A percentile compares a stretch with the other conserved stretches of the same genome.
Evolutionary conservation across 148 eudicot species (phyloP).

Genomic region (Heliamphora exappendiculata): DNA sequence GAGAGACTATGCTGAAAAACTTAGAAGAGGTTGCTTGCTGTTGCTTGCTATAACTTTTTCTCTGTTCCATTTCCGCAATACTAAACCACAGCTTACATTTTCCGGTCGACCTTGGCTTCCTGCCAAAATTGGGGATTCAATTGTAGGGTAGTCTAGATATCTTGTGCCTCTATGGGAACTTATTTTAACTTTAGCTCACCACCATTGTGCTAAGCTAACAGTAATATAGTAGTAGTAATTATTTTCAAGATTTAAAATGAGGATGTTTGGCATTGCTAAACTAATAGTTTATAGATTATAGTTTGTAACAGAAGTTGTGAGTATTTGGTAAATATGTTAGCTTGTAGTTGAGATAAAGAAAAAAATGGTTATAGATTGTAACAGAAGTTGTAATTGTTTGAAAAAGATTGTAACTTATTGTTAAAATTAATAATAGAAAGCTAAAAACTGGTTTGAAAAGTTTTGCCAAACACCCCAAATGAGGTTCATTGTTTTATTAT

Average conservation of each 20-base stretch:
- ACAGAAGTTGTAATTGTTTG: too few species aligned
- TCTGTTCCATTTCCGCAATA: neutral
- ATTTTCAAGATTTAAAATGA: neutral
- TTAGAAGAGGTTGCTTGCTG: conserved; percentile 61
- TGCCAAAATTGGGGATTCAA: neutral
- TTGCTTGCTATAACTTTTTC: conserved; percentile 1
- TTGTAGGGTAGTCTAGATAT: neutral
- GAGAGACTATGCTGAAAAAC: conserved; percentile 91
- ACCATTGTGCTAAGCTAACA: neutral
- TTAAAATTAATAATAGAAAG: too few species aligned
- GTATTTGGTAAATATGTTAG: too few species aligned
- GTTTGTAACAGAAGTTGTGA: too few species aligned
- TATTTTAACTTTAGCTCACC: neutral
- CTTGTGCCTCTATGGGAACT: neutral
- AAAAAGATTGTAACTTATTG: too few species aligned
- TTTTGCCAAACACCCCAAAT: too few species aligned
- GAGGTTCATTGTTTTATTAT: neutral
- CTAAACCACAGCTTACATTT: neutral
- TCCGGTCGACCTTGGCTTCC: neutral
- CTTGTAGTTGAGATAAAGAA: too few species aligned
- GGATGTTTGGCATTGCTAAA: too few species aligned
- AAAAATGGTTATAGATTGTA: too few species aligned
- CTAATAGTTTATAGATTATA: too few species aligned
- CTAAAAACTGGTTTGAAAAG: too few species aligned
- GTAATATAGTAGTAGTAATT: neutral